Evolutionary conservation across 1,139 yeast genomes (phyloP).

Genomic region (Suhomyces panamericanus): DNA sequence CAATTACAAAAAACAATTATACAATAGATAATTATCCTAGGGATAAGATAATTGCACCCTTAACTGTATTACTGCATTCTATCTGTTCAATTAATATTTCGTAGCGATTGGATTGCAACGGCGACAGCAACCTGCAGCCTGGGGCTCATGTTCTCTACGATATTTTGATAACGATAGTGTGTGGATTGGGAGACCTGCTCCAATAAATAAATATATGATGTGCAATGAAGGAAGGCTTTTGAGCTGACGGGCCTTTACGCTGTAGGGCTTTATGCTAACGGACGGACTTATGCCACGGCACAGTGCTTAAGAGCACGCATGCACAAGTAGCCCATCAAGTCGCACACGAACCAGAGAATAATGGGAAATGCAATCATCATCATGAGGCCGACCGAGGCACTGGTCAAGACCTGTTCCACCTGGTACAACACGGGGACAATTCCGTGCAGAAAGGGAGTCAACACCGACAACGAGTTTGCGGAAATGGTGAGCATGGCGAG

Average conservation of each 20-base stretch:
- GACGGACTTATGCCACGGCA: conserved; percentile 3
- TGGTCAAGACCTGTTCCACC: conserved; percentile 9
- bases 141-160: too few relatives aligned
- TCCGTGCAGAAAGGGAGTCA: conserved; percentile 9
- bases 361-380: conserved; percentile 11
- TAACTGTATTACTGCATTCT: too few relatives aligned
- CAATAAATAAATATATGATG: conserved; percentile 1
- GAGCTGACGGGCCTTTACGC: too few relatives aligned
- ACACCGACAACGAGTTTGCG: conserved; percentile 5
- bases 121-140: too few relatives aligned
- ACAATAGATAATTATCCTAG: too few relatives aligned
- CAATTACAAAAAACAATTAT: too few relatives aligned
- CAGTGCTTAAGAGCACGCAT: conserved; percentile 10
- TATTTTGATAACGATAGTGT: neutral
- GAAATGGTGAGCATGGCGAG: conserved; percentile 4
- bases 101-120: too few relatives aligned
- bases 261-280: too few relatives aligned
- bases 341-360: conserved; percentile 8
- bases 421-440: conserved; percentile 7
- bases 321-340: conserved; percentile 12
- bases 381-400: conserved; percentile 11
- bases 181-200: conserved; percentile 1
- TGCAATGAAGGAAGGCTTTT: too few relatives aligned
- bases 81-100: too few relatives aligned
- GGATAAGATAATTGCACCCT: too few relatives aligned